A percentile compares a stretch with the other conserved stretches of the same genome.
These are phyloP conservation scores for Mucor saturninus DNA, from an alignment of 371 early-diverging fungal species.

Conservation along the genomic window DNA sequence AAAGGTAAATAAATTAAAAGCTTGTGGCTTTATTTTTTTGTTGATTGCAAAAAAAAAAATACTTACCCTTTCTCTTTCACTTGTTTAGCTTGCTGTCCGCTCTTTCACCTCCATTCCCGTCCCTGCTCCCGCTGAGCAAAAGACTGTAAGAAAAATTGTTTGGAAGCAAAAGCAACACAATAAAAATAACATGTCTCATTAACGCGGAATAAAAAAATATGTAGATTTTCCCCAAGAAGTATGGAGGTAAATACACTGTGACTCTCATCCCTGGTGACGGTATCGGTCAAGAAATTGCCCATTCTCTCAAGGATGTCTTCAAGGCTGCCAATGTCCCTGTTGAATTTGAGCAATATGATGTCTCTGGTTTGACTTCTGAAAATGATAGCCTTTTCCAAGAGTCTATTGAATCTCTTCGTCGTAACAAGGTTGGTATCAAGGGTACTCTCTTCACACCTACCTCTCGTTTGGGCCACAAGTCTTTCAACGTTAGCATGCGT, in stretches of 20 bases:
- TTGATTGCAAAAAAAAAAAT: no score
- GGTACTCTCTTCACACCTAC: conserved; percentile 96
- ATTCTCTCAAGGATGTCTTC: conserved; percentile 92
- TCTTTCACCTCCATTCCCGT: conserved; percentile 52
- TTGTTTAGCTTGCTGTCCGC: conserved; percentile 26
- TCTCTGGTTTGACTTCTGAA: conserved; percentile 84
- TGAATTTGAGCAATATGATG: conserved; percentile 94
- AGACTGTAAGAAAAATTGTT: conserved; percentile 35
- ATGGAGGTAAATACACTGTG: conserved; percentile 85
- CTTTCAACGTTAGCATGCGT: conserved; percentile 94
- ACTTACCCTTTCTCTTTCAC: no score
- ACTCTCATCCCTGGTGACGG: conserved; percentile 99
- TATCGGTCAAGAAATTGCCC: conserved; percentile 91
- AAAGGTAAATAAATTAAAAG: conserved; percentile 4
- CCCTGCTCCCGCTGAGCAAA: conserved; percentile 54
- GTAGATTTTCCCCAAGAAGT: conserved; percentile 52
- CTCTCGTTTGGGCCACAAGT: conserved; percentile 82
- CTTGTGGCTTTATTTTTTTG: no score
- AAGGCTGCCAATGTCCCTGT: conserved; percentile 90
- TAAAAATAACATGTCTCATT: not conserved
- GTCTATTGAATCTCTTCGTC: conserved; percentile 86
- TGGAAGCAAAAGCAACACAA: not conserved
- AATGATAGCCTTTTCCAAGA: conserved; percentile 79
- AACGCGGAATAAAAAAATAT: no score
- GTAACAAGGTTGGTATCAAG: conserved; percentile 97